Evolutionary conservation across 2,329 filamentous ascomycete species (phyloP).

Genomic region (Aspergillus fischeri): DNA sequence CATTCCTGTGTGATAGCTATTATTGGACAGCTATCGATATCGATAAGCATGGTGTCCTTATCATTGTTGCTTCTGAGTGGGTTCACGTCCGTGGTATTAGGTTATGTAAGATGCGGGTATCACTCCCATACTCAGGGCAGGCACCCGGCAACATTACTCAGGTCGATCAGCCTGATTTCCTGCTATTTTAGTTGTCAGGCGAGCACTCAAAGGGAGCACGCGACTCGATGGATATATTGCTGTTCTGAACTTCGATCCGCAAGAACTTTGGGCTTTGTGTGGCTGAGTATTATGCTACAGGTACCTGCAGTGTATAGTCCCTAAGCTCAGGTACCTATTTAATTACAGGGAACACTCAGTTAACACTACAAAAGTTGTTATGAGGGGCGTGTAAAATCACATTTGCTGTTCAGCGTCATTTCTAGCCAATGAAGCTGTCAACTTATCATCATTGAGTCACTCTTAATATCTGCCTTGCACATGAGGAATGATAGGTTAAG

Average conservation of each 20-base stretch:
- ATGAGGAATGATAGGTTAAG: not conserved
- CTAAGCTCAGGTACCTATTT: not conserved
- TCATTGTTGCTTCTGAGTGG: not conserved
- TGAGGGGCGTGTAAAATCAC: not conserved
- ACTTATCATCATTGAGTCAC: not conserved
- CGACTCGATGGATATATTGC: not conserved
- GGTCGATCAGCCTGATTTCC: not conserved
- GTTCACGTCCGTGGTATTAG: not conserved
- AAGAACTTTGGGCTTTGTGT: not conserved
- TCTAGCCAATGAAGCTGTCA: not conserved
- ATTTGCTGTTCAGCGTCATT: not conserved
- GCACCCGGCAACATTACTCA: not conserved
- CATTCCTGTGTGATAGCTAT: conserved; percentile 1
- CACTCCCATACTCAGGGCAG: not conserved
- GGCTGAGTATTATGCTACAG: not conserved
- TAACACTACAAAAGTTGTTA: too few species aligned
- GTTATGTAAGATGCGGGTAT: not conserved
- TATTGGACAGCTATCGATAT: conserved; percentile 9
- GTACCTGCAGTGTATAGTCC: not conserved
- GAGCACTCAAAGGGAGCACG: not conserved
- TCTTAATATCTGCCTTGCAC: not conserved
- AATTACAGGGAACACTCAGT: not conserved
- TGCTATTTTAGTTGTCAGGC: not conserved
- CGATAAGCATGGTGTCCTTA: conserved; percentile 12
- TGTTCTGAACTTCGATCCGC: not conserved